Evolutionary conservation across 1,284 basidiomycete species (phyloP), one percentile per base, ranked within the genome.

Genomic region (Rugosomyces carneus): DNA sequence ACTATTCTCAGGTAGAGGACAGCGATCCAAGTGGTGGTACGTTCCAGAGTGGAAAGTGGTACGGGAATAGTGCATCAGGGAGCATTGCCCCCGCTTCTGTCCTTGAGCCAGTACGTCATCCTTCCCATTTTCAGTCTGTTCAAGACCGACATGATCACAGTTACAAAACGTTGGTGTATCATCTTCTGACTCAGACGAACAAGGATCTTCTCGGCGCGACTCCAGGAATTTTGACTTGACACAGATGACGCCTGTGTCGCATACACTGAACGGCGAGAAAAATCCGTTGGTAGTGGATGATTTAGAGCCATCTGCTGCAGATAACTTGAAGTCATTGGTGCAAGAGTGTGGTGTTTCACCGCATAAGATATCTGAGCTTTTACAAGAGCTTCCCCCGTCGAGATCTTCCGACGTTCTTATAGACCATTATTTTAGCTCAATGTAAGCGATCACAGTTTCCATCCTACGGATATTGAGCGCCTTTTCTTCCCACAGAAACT

Each of bases 311-410:
- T 78, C 83, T 15, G 80, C 86, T n/a, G 84, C 75, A 4, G 85
- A 89, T 57, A 87, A 85, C 54, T 65, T 90, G 45, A 83, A 90
- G 63, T 78, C 80, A 37, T 73, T 95, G 34, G 85, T 94, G 37
- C 85, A 87, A 58, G 91, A 95, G 64, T 94, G 89, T 60, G 92
- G 92, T 2, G 88, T 93, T 41, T 81, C 86, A 21, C 86, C 91
- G 2, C 87, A 91, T 55, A 92, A 92, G 64, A 82, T 94, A 38
- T 81, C 86, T 3, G 89, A 94, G 60, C 75, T 94, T n/a, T 72
- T 94, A 29, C 83, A 89, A 60, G 91, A 94, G 57, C 74, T 95
- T 31, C 92, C 92, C 20, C 84, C 87, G 1, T 78, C 79, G 48
- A 72, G 79, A 45, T 74, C 84, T 32, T 84, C 86, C 3, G 82